Evolutionary conservation across 2,329 filamentous ascomycete species (phyloP).

Genomic region (Fusarium luffae): DNA sequence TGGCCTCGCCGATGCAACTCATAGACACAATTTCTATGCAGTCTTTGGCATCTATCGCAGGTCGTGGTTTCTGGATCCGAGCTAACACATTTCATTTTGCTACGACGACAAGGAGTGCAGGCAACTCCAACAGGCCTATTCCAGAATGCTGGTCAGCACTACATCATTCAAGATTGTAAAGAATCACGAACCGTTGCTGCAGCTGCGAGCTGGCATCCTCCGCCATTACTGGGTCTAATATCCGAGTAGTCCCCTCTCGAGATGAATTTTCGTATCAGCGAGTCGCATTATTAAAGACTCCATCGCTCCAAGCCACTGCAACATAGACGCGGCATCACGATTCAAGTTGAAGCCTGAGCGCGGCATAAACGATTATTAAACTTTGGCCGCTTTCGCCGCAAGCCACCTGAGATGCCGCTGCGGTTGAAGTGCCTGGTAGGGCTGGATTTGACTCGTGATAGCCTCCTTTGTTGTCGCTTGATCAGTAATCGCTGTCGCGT

Average conservation of each 20-base stretch:
- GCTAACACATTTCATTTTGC: constrained; percentile 16
- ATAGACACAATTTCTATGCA: background rate
- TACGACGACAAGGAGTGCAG: constrained; percentile 4
- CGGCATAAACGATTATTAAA: background rate
- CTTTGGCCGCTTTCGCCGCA: background rate
- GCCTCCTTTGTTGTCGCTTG: background rate
- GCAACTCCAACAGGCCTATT: background rate
- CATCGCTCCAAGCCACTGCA: too few relatives aligned
- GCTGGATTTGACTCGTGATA: background rate
- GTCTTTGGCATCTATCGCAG: constrained; percentile 4
- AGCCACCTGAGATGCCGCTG: background rate
- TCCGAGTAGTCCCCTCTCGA: background rate
- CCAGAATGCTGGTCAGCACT: background rate
- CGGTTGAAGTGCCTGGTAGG: background rate
- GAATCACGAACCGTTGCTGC: background rate
- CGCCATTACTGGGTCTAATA: background rate
- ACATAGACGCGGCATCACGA: background rate
- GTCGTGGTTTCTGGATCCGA: background rate
- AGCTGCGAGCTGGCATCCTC: background rate
- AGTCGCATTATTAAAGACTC: background rate
- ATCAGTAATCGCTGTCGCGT: background rate
- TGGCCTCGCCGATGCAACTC: background rate
- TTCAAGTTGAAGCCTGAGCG: background rate
- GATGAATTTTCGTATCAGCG: background rate
- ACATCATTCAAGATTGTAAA: background rate